Conservation (phyloP, 75 land plant genomes). For the Pseudotsuga menziesii region DNA sequence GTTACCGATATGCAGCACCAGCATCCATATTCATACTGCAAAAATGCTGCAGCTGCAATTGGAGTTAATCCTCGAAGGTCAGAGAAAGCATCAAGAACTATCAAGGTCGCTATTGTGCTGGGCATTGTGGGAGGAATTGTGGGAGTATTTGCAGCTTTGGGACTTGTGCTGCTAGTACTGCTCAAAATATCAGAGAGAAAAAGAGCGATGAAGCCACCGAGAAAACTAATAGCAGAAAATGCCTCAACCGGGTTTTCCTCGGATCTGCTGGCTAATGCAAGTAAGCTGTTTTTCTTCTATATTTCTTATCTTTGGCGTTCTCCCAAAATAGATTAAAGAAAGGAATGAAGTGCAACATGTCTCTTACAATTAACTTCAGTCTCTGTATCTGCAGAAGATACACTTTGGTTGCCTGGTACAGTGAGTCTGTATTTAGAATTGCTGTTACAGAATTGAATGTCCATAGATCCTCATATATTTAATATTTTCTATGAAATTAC, state of each 20-base stretch:
- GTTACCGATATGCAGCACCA: constrained; percentile 37
- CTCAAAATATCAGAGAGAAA: constrained; percentile 15
- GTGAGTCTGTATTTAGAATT: not conserved
- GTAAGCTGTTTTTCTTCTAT: constrained; percentile 33
- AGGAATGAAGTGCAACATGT: not conserved
- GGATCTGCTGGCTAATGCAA: constrained; percentile 76
- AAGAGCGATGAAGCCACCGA: constrained; percentile 17
- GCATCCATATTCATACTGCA: constrained; percentile 46
- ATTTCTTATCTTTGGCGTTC: constrained; percentile 4
- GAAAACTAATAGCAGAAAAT: constrained; percentile 36
- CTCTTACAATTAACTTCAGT: not conserved
- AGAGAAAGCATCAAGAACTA: constrained; percentile 13
- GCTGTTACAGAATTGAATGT: not conserved
- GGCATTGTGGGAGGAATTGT: constrained; percentile 28
- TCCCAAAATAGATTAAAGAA: not conserved
- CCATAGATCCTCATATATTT: not conserved
- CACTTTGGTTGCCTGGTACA: not conserved
- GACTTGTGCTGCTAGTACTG: constrained; percentile 23
- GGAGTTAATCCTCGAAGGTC: constrained; percentile 29
- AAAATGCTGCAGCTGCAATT: constrained; percentile 58
- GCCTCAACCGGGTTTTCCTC: constrained; percentile 47
- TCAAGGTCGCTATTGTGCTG: constrained; percentile 34
- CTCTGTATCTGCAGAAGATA: not conserved
- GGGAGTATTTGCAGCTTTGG: constrained; percentile 15
- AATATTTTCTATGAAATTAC: not conserved